Evolutionary conservation across 116 monocot species (phyloP).

Genomic region (Dioscorea cayenensis): DNA sequence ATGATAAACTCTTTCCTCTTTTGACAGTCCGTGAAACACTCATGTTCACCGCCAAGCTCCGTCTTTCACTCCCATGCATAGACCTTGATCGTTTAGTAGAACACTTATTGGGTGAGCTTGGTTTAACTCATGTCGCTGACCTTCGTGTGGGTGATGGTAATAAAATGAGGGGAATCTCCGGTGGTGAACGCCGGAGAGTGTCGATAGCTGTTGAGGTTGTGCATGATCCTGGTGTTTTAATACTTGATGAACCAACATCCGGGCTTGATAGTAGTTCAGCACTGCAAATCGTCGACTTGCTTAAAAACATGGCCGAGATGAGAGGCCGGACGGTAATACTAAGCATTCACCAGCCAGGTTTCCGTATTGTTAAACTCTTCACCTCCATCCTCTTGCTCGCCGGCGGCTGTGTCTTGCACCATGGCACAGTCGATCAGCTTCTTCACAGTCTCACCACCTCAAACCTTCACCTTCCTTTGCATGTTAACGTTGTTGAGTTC

Average conservation of each 20-base stretch:
- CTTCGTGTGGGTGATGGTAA: conserved; percentile 38
- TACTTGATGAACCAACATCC: conserved; percentile 93
- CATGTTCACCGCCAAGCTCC: conserved; percentile 42
- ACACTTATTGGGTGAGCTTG: conserved; percentile 54
- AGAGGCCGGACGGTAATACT: conserved; percentile 67
- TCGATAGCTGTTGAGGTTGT: conserved; percentile 82
- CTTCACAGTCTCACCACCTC: conserved; percentile 22
- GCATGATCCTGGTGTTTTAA: conserved; percentile 60
- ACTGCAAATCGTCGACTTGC: conserved; percentile 65
- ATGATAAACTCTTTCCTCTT: conserved; percentile 64
- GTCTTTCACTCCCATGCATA: conserved; percentile 19
- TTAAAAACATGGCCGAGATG: conserved; percentile 67
- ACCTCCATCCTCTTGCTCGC: conserved; percentile 66
- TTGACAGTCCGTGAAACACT: conserved; percentile 70
- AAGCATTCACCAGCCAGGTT: conserved; percentile 90
- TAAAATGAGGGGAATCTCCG: conserved; percentile 50
- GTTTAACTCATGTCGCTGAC: conserved; percentile 38
- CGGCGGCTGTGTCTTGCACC: conserved; percentile 52
- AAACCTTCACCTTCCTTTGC: conserved; percentile 44
- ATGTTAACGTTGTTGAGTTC: conserved; percentile 71
- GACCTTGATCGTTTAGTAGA: conserved; percentile 28
- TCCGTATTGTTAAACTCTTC: conserved; percentile 66
- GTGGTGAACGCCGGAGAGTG: conserved; percentile 75
- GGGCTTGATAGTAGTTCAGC: conserved; percentile 87
- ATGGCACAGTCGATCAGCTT: conserved; percentile 62